Conservation (phyloP, 2,329 filamentous ascomycete species). For the Helminthosporium solani region DNA sequence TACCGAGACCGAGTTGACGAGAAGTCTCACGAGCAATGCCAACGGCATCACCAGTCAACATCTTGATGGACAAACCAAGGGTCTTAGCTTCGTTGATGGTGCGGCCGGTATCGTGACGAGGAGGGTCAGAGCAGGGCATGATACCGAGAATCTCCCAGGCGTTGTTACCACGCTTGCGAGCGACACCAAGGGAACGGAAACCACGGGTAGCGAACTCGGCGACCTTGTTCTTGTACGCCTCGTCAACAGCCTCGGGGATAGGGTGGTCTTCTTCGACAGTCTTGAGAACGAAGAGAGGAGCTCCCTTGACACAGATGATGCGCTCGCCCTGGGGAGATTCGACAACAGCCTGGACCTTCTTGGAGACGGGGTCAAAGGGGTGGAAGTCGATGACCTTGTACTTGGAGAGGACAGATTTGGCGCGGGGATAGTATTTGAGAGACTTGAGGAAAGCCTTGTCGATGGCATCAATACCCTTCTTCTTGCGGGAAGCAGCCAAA, state of each 20-base stretch:
- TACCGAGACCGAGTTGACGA: slow-evolving; percentile 85
- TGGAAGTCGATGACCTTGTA: slow-evolving; percentile 83
- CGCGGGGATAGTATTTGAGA: slow-evolving; percentile 76
- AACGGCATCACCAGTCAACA: slow-evolving; percentile 93
- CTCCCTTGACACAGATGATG: slow-evolving; percentile 88
- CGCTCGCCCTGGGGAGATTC: slow-evolving; percentile 79
- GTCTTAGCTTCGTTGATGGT: slow-evolving; percentile 88
- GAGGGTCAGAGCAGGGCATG: slow-evolving; percentile 91
- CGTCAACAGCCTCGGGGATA: slow-evolving; percentile 73
- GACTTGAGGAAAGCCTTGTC: slow-evolving; percentile 93
- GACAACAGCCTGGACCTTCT: slow-evolving; percentile 85
- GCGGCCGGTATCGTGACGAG: slow-evolving; percentile 84
- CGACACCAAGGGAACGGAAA: slow-evolving; percentile 91
- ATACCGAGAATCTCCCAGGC: slow-evolving; percentile 92
- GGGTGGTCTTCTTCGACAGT: slow-evolving; percentile 83
- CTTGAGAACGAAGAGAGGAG: slow-evolving; percentile 82
- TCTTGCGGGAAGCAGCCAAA: slow-evolving; percentile 86
- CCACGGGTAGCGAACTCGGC: slow-evolving; percentile 89
- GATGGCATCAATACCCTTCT: slow-evolving; percentile 93
- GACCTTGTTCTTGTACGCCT: slow-evolving; percentile 89
- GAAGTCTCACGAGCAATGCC: slow-evolving; percentile 91
- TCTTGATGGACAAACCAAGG: slow-evolving; percentile 88
- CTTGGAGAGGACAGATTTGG: slow-evolving; percentile 76
- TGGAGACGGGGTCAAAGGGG: slow-evolving; percentile 90
- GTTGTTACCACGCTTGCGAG: slow-evolving; percentile 79